These are phyloP conservation scores for Geotrichum candidum DNA, from an alignment of 1,139 yeast genomes.

Conservation along the genomic window DNA sequence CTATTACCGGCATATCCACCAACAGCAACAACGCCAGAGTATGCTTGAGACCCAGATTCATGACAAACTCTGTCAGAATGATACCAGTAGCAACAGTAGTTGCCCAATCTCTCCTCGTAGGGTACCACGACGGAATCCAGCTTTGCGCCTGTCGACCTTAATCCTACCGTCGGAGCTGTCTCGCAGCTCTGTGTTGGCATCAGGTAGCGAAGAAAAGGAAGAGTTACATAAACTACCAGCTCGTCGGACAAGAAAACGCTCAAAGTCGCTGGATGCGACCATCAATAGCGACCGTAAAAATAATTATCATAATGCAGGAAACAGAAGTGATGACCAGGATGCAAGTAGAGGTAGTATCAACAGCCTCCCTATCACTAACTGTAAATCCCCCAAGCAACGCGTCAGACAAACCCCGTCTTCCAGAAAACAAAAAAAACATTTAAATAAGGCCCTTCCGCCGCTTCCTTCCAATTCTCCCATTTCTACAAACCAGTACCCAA, in stretches of 20 bases:
- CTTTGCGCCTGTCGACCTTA: neutral
- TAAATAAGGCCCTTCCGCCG: neutral
- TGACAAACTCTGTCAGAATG: no score
- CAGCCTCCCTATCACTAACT: neutral
- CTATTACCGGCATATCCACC: neutral
- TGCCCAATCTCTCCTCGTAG: neutral
- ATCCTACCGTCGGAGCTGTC: neutral
- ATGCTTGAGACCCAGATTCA: neutral
- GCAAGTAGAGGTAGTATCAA: neutral
- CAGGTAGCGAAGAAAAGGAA: neutral
- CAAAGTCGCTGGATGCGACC: neutral
- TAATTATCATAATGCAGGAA: no score
- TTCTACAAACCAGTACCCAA: neutral
- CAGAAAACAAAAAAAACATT: neutral
- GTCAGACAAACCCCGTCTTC: neutral
- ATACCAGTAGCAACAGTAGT: neutral
- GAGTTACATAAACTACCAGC: neutral
- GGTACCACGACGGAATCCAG: neutral
- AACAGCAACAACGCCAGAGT: neutral
- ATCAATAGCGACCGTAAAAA: neutral
- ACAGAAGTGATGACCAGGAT: neutral
- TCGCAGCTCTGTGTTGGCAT: neutral
- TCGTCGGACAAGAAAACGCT: neutral
- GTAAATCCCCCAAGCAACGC: no score
- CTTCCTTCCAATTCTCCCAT: neutral